Percentiles rank a stretch among this genome's conserved stretches.
Evolutionary conservation across 73 alveolate genomes (phyloP).

Genomic region (Paramecium primaurelia): DNA sequence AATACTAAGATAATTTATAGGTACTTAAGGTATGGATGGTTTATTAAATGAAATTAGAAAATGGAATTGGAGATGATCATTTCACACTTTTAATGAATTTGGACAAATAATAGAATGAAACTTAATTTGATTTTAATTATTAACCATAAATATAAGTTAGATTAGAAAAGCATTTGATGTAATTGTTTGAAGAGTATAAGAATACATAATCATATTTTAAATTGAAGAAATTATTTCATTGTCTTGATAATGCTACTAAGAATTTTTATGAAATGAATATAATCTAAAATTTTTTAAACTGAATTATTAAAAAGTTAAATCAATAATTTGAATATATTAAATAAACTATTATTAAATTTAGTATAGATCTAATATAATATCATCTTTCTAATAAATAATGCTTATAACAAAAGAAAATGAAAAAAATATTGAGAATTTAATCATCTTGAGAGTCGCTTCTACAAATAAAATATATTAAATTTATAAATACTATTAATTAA

Average conservation of each 20-base stretch:
- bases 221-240: not conserved
- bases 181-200: not conserved
- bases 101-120: not conserved
- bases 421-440: not conserved
- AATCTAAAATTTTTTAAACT: constrained; percentile 6
- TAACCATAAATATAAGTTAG: not conserved
- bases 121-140: not conserved
- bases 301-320: not conserved
- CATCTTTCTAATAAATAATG: not conserved
- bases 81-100: not conserved
- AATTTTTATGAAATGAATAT: not conserved
- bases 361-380: not conserved
- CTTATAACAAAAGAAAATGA: not conserved
- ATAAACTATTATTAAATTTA: not conserved
- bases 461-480: not conserved
- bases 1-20: not conserved
- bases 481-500: not conserved
- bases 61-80: not conserved
- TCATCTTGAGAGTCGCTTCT: not conserved
- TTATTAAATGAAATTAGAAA: not conserved
- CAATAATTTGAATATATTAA: not conserved
- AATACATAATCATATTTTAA: not conserved
- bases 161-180: not conserved
- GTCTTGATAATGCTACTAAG: not conserved
- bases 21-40: not conserved